These are phyloP conservation scores for Saturnispora kantuleensis DNA, from an alignment of 805 yeast species.

Conservation along the genomic window DNA sequence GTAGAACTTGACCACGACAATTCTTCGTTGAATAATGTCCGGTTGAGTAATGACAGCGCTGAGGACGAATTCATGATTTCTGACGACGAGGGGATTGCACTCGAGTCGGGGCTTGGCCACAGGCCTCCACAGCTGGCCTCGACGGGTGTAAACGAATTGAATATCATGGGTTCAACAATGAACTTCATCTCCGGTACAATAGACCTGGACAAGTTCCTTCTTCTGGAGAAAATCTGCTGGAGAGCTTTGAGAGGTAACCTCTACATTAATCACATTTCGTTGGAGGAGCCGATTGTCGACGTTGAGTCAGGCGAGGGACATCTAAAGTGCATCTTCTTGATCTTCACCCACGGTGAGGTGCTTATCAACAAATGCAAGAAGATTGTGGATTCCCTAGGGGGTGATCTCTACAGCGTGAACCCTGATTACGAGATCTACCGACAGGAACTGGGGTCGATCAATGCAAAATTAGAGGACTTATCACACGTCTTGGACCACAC, in stretches of 20 bases:
- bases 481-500: slow-evolving; percentile 52
- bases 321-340: slow-evolving; percentile 72
- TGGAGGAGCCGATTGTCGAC: slow-evolving; percentile 59
- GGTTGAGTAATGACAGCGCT: slow-evolving; percentile 14
- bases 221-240: slow-evolving; percentile 81
- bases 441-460: slow-evolving; percentile 41
- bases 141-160: slow-evolving; percentile 28
- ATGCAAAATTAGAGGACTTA: slow-evolving; percentile 30
- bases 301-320: slow-evolving; percentile 42
- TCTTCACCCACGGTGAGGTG: slow-evolving; percentile 83
- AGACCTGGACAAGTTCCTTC: slow-evolving; percentile 53
- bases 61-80: slow-evolving; percentile 13
- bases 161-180: slow-evolving; percentile 29
- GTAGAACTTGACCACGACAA: slow-evolving; percentile 22
- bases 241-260: slow-evolving; percentile 88
- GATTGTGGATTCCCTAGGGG: slow-evolving; percentile 85
- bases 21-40: slow-evolving; percentile 20
- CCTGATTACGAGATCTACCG: slow-evolving; percentile 31
- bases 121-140: slow-evolving; percentile 4
- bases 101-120: slow-evolving; percentile 15
- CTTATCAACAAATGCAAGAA: slow-evolving; percentile 60
- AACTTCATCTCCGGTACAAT: slow-evolving; percentile 72
- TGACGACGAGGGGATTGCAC: slow-evolving; percentile 11
- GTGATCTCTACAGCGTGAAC: slow-evolving; percentile 57
- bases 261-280: slow-evolving; percentile 65